Percentiles rank a stretch among this genome's conserved stretches.
Conservation (phyloP, 306 rosid species). For the Acmispon strigosus region DNA sequence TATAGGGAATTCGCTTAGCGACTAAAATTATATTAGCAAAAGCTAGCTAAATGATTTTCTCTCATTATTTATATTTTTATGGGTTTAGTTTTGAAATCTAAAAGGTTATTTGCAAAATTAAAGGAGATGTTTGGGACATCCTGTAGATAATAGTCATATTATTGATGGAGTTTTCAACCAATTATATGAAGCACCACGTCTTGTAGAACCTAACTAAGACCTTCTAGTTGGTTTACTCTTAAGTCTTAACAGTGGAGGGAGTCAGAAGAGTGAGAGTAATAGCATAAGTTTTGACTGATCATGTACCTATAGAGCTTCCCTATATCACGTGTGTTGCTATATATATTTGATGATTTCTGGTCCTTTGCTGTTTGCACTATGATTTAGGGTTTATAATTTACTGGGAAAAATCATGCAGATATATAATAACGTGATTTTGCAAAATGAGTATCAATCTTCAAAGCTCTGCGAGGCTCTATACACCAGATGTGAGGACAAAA, state of each 20-base stretch:
- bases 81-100: background rate
- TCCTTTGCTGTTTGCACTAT: background rate
- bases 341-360: background rate
- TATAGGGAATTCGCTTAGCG: background rate
- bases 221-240: background rate
- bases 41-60: background rate
- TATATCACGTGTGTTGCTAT: background rate
- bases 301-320: background rate
- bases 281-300: background rate
- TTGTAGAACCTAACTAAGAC: background rate
- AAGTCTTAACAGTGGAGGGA: background rate
- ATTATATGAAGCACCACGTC: background rate
- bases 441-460: conserved; percentile 75
- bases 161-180: background rate
- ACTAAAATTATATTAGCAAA: background rate
- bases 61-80: background rate
- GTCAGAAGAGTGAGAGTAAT: background rate
- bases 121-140: background rate
- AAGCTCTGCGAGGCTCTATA: conserved; percentile 81
- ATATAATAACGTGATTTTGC: conserved; percentile 47
- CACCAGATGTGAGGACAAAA: conserved; percentile 76
- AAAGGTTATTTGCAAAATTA: background rate
- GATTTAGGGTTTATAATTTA: conserved; percentile 3
- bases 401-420: conserved; percentile 35
- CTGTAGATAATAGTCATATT: background rate